Conservation (phyloP, 495 filamentous ascomycete species). For the Hyaloscypha variabilis region DNA sequence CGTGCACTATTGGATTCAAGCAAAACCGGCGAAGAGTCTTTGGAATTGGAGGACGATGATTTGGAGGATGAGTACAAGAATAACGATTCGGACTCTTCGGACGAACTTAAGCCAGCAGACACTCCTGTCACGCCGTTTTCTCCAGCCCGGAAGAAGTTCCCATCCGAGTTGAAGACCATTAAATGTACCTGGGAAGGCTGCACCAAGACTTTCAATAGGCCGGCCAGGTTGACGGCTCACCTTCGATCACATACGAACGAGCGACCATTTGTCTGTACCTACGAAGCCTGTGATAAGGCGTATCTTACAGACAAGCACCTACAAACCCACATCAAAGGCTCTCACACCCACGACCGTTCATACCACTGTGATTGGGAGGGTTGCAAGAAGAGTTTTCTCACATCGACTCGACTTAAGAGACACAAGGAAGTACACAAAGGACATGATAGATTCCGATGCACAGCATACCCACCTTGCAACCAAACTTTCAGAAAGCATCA, state of each 20-base stretch:
- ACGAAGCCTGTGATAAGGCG: constrained; percentile 72
- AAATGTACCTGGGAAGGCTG: constrained; percentile 71
- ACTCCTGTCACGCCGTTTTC: constrained; percentile 57
- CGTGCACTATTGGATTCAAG: not conserved
- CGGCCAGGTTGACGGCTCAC: constrained; percentile 77
- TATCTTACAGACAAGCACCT: constrained; percentile 85
- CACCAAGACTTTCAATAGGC: constrained; percentile 83
- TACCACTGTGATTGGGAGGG: constrained; percentile 69
- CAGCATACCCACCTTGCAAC: constrained; percentile 71
- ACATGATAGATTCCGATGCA: constrained; percentile 70
- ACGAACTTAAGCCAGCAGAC: constrained; percentile 41
- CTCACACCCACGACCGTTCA: constrained; percentile 71
- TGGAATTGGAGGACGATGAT: constrained; percentile 19
- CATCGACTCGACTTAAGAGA: constrained; percentile 68
- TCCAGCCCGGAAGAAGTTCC: constrained; percentile 57
- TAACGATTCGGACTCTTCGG: constrained; percentile 45
- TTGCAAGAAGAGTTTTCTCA: constrained; percentile 82
- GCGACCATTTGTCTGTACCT: constrained; percentile 69
- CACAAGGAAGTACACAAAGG: constrained; percentile 71
- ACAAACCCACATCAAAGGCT: constrained; percentile 77
- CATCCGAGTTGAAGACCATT: constrained; percentile 74
- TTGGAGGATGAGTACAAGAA: constrained; percentile 23
- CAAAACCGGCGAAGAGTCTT: not conserved
- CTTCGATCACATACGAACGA: constrained; percentile 79
- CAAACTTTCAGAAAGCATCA: constrained; percentile 86